phyloP scores from a whole-genome alignment of 1,284 basidiomycete species.

The Marasmius oreades region DNA sequence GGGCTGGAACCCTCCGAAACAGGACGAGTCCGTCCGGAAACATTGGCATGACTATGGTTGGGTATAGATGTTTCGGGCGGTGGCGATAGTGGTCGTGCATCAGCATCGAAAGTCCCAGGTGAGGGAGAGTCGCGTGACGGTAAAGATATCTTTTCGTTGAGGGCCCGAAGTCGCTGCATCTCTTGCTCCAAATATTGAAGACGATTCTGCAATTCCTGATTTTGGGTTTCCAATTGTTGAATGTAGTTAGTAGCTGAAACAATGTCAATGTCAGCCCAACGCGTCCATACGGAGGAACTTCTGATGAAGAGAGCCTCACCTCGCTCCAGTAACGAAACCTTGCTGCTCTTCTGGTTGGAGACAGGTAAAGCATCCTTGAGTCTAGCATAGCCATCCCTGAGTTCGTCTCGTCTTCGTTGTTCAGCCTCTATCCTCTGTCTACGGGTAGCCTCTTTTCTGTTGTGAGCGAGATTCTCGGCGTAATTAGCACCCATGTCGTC shows the following conservation, averaged over 20 bases:
- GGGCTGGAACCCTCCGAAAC: conserved; percentile 62
- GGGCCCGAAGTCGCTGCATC: conserved; percentile 58
- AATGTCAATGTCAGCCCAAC: conserved; percentile 9
- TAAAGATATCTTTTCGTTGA: conserved; percentile 79
- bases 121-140: conserved; percentile 52
- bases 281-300: conserved; percentile 5
- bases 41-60: conserved; percentile 37
- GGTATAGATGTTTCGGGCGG: conserved; percentile 49
- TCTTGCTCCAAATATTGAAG: conserved; percentile 62
- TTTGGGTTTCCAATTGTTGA: conserved; percentile 61
- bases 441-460: conserved; percentile 79
- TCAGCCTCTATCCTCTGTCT: conserved; percentile 83
- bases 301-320: conserved; percentile 42
- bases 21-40: conserved; percentile 52
- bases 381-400: conserved; percentile 83
- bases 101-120: conserved; percentile 41
- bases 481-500: conserved; percentile 65
- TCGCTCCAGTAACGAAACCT: conserved; percentile 83
- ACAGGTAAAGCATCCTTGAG: conserved; percentile 82
- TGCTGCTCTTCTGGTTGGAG: conserved; percentile 86
- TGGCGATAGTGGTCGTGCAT: conserved; percentile 59
- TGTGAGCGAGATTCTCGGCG: conserved; percentile 66
- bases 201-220: conserved; percentile 64
- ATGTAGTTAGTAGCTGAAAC: conserved; percentile 70
- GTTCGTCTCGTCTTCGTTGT: conserved; percentile 81